Base-by-base conservation (phyloP, 2,329 filamentous ascomycete species). In the Trichoderma asperellum region DNA sequence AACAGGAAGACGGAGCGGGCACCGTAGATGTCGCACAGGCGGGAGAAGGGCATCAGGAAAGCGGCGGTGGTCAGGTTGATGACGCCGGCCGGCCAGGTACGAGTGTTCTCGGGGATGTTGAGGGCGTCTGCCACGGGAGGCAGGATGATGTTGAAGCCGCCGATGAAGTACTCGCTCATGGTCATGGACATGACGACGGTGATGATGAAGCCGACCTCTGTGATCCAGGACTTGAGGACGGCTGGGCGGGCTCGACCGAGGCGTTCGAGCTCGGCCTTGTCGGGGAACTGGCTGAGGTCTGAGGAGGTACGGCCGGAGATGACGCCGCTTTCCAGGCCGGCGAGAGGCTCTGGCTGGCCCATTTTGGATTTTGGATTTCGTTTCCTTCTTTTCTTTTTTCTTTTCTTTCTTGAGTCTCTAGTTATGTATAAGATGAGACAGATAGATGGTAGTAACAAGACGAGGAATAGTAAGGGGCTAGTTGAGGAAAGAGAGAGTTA, bases 141-240 rank as follows among this genome's bases (percentile, higher is more conserved):
- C 0, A 94, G 79, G 32, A 95, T 86, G 72, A 92, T 90, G 70
- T 86, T 87, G 77, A 94, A 96, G 37, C 93, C 93, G 58, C 89
- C 91, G 62, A 95, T 86, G 76, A 91, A 91, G 79, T 90, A 94
- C 80, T 94, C 92, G 73, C 86, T 83, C 74, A 91, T 83, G 71
- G 90, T 85, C 80, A 90, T 89, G 57, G 88, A 89, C 71, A 87
- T 84, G 14, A 89, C 79, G 24, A 91, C 82, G 0, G 87, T 87
- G 73, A 87, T 86, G 75, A 88, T 85, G 74, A 92, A 92, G 27
- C 85, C 84, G 5, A 88, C 71, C 74, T 92, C 90, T n/a, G 85
- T 78, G 78, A 83, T 83, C 59, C 80, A 75, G 2, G 82, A 83
- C 11, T 77, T 76, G 75, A 92, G 90, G 49, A 80, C 79, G 5